phyloP scores from a whole-genome alignment of 2,329 filamentous ascomycete species.

The Periconia sp. region DNA sequence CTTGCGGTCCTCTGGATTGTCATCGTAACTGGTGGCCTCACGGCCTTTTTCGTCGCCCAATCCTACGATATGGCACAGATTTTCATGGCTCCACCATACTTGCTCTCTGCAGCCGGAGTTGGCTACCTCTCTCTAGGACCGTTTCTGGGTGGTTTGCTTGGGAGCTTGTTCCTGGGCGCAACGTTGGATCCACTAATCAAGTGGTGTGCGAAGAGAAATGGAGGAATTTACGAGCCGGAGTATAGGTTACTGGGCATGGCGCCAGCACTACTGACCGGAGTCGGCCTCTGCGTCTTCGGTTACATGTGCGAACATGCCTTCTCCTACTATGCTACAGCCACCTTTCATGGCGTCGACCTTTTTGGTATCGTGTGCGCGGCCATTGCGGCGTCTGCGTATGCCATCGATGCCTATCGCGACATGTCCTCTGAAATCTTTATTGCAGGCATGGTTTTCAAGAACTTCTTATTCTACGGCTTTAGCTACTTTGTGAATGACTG shows the following conservation, averaged over 20 bases:
- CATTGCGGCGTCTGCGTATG: conserved; percentile 43
- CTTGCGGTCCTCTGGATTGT: conserved; percentile 59
- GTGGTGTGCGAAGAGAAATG: conserved; percentile 56
- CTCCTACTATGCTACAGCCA: conserved; percentile 40
- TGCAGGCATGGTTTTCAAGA: conserved; percentile 52
- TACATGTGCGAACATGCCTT: conserved; percentile 32
- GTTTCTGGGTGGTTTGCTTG: conserved; percentile 48
- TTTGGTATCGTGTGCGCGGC: conserved; percentile 42
- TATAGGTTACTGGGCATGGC: conserved; percentile 54
- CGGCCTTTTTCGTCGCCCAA: conserved; percentile 52
- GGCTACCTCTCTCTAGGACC: conserved; percentile 52
- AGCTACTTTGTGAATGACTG: conserved; percentile 53
- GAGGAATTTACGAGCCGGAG: conserved; percentile 62
- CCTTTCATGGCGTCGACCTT: conserved; percentile 41
- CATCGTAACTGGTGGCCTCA: conserved; percentile 52
- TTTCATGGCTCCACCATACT: conserved; percentile 57
- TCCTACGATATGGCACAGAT: conserved; percentile 54
- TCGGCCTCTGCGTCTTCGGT: conserved; percentile 50
- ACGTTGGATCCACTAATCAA: conserved; percentile 47
- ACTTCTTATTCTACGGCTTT: conserved; percentile 52
- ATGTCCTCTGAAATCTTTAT: conserved; percentile 54
- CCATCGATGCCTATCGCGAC: conserved; percentile 48
- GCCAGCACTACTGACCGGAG: conserved; percentile 39
- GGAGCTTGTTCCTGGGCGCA: conserved; percentile 38
- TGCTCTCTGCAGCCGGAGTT: conserved; percentile 47